phyloP scores from a whole-genome alignment of 345 rosid species.

The Raphanus raphanistrum region DNA sequence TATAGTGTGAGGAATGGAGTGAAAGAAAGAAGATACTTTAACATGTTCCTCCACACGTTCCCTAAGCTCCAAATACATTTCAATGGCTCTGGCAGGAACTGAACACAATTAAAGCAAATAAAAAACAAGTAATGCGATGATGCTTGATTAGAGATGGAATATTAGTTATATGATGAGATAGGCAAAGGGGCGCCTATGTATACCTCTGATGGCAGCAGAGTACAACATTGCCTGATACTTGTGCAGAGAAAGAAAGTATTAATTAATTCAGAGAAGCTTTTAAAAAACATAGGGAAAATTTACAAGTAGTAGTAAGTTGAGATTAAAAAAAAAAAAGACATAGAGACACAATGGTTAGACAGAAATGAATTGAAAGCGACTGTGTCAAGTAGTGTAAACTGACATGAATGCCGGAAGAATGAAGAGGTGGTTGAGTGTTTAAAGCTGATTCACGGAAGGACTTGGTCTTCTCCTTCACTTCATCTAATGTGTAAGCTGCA shows the following conservation, averaged over 20 bases:
- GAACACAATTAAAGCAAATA: conserved; percentile 33
- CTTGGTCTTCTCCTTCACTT: too few relatives aligned
- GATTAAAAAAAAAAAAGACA: conserved; percentile 1
- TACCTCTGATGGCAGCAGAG: conserved; percentile 72
- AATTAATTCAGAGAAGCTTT: not conserved
- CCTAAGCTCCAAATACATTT: conserved; percentile 83
- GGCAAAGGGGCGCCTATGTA: not conserved
- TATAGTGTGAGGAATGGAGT: not conserved
- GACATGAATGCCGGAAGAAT: not conserved
- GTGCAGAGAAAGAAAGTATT: conserved; percentile 50
- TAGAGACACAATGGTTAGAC: not conserved
- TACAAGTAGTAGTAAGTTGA: not conserved
- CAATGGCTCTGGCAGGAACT: conserved; percentile 82
- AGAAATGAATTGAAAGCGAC: not conserved
- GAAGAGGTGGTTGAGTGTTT: not conserved
- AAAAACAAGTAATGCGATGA: conserved; percentile 17
- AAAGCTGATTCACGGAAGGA: not conserved
- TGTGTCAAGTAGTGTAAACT: too few relatives aligned
- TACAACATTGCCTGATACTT: conserved; percentile 54
- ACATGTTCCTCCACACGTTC: conserved; percentile 74
- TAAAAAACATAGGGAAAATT: too few relatives aligned
- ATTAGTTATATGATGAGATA: too few relatives aligned
- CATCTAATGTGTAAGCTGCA: too few relatives aligned
- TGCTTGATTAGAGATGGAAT: too few relatives aligned
- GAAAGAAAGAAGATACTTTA: conserved; percentile 43